A percentile compares a stretch with the other conserved stretches of the same genome.
Evolutionary conservation across 73 alveolate species (phyloP).

Genomic region (Uronychia setigera): DNA sequence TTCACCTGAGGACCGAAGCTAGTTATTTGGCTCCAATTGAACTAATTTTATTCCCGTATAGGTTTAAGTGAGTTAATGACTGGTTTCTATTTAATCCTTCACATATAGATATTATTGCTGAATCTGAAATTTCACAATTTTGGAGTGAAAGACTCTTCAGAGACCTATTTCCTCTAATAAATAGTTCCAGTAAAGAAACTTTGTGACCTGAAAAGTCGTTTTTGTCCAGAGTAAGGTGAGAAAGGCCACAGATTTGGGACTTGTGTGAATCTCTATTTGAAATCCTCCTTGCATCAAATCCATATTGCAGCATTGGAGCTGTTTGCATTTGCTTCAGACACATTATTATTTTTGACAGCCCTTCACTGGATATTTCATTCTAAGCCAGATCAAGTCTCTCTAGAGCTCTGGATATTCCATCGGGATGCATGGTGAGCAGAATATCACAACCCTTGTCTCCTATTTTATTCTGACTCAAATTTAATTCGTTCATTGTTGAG

Average conservation of each 20-base stretch:
- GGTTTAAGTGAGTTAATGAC: constrained; percentile 4
- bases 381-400: constrained; percentile 7
- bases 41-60: constrained; percentile 6
- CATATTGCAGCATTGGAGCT: not conserved
- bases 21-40: not conserved
- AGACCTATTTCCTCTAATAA: constrained; percentile 12
- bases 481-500: constrained; percentile 12
- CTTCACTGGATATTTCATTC: constrained; percentile 5
- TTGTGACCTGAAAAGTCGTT: constrained; percentile 23
- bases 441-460: constrained; percentile 34
- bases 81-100: constrained; percentile 8
- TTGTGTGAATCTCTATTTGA: constrained; percentile 5
- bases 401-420: not conserved
- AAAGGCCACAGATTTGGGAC: constrained; percentile 40
- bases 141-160: not conserved
- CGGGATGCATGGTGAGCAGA: constrained; percentile 18
- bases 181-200: not conserved
- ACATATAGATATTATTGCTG: not conserved
- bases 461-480: constrained; percentile 37
- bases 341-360: constrained; percentile 16
- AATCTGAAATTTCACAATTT: not conserved
- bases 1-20: not conserved
- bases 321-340: not conserved
- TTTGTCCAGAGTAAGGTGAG: constrained; percentile 45
- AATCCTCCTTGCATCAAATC: not conserved